phyloP scores from a whole-genome alignment of 1,139 yeast genomes.

The Yamadazyma atlantica region DNA sequence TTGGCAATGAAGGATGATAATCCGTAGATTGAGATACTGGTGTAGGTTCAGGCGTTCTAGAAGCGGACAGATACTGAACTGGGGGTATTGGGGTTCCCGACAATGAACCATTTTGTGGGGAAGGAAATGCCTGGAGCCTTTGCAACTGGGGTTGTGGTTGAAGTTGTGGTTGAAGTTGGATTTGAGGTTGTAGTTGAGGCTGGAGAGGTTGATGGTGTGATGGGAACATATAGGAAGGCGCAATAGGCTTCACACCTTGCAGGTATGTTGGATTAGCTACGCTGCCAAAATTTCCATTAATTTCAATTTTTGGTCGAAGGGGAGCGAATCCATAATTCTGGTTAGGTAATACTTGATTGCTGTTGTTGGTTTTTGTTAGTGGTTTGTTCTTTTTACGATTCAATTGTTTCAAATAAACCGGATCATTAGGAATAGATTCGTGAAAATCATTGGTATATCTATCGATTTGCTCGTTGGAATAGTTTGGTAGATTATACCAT shows the following conservation, averaged over 20 bases:
- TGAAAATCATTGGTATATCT: conserved; percentile 21
- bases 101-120: too few relatives aligned
- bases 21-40: neutral
- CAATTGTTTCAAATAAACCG: conserved; percentile 17
- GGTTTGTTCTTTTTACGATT: conserved; percentile 11
- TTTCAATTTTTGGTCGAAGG: neutral
- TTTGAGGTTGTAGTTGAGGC: too few relatives aligned
- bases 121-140: too few relatives aligned
- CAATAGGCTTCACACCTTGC: too few relatives aligned
- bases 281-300: too few relatives aligned
- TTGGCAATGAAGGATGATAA: conserved; percentile 3
- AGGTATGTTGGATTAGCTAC: too few relatives aligned
- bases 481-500: conserved; percentile 24
- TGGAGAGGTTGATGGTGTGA: too few relatives aligned
- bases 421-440: conserved; percentile 23
- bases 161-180: too few relatives aligned
- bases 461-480: conserved; percentile 24
- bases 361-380: neutral
- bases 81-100: neutral
- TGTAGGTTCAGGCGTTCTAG: neutral
- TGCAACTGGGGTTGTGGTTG: too few relatives aligned
- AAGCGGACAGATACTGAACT: neutral
- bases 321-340: neutral
- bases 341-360: neutral
- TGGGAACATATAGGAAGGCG: too few relatives aligned